Evolutionary conservation across 208 protist species (phyloP), one percentile per base, ranked within the genome.

Genomic region (Perkinsela sp.): DNA sequence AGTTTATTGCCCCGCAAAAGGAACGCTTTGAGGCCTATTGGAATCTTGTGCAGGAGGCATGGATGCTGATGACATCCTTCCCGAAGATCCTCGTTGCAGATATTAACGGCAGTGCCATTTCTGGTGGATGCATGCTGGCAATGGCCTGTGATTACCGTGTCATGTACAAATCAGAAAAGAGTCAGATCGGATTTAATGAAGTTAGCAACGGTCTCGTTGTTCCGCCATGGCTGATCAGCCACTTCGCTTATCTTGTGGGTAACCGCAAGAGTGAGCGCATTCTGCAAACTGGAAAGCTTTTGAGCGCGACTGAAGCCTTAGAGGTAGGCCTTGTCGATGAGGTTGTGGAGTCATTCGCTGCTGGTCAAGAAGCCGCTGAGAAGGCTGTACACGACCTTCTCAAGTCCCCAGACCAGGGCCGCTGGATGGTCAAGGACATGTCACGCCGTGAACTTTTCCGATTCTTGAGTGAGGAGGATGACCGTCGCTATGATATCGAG

Each of bases 381-480:
- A 73, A 78, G 67, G 74, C 79, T 75, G 80, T 76, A 29, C 76
- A 86, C 67, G 73, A 75, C 67, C 86, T 87, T 72, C 71, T 87
- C 29, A 67, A 71, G 67, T 70, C 86, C 32, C 81, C 81, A 22
- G 75, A 85, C 69, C 77, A 85, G 69, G 74, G 80, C 22, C 77
- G 85, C 30, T 88, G 81, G 82, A 86, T 86, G 81, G 70, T 79
- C 67, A 80, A 83, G 2, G 78, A 88, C 48, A 85, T 88, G 82
- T 81, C 83, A 76, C 82, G 82, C 13, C 80, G 81, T 0, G 81
- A 89, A 71, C 81, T 80, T 68, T 71, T 86, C 67, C 81, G 83
- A 75, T 72, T 83, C 72, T 72, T 89, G 28, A 77, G 76, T 70
- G 74, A 79, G 0, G 81, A 86, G 31, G 81, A 86, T 71, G 83